Base-by-base conservation (phyloP, 1,284 basidiomycete species). In the Cryptococcus depauperatus region DNA sequence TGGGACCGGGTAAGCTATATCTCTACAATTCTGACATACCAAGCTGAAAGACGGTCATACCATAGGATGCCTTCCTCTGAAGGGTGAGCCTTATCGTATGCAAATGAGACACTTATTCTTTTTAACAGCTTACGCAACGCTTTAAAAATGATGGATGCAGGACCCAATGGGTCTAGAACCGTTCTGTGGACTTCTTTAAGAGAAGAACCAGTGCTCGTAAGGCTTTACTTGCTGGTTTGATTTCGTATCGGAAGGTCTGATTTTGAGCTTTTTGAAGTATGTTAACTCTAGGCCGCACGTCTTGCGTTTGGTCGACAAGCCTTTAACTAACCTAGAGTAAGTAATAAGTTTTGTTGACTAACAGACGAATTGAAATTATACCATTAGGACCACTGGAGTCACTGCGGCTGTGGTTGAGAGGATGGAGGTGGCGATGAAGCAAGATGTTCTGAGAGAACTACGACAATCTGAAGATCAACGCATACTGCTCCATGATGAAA, bases 401-500 rank as follows among this genome's bases (percentile, higher is more conserved):
- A 89, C 89, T 0, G 93, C 91, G 0, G 77, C 78, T 3, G 83
- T 90, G 9, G 95, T 99, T 2, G 95, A 98, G 68, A 76, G 79
- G 18, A 97, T 98, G 87, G 95, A 99, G 56, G 70, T 78, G 34
- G 82, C 76, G 50, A 81, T 99, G 61, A 97, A 98, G 74, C 77
- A 78, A 37, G 95, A 99, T 60, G 81, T 98, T 13, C 72, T 97
- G 18, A 75, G 77, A 2, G 95, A 98, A 69, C 76, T 92, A 23
- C 74, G 76, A 11, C 70, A 75, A 42, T 79, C 82, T n/a, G 72
- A 78, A 23, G 35, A 22, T 22, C 91, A 92, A 2, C 80, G 88
- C 25, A 80, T 99, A 29, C 73, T 99, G 4, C 76, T 93, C 1
- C 95, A 99, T 56, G 95, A 99, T 62, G 95, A 99, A 71, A 79